Evolutionary conservation across 352 stramenopile genomes (phyloP).

Genomic region (Thalassiosira ordinaria): DNA sequence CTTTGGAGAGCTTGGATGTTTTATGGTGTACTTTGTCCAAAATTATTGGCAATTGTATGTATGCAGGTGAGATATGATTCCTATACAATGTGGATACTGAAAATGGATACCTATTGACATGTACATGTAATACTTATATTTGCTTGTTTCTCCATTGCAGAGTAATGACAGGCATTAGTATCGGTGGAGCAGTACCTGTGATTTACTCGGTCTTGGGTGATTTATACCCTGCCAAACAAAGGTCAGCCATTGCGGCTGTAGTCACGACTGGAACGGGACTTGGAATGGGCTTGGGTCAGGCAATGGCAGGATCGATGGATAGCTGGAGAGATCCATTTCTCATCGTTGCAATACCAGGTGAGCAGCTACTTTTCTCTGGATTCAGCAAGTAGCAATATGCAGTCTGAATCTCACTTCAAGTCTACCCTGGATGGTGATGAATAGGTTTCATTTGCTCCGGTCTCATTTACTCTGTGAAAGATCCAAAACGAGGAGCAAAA

Average conservation of each 20-base stretch:
- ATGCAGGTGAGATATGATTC: conserved; percentile 6
- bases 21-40: conserved; percentile 47
- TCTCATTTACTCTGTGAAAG: conserved; percentile 25
- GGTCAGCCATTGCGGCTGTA: conserved; percentile 30
- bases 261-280: conserved; percentile 43
- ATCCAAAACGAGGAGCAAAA: conserved; percentile 43
- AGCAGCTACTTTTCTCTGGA: too few species aligned
- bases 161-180: background rate
- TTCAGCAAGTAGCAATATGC: too few species aligned
- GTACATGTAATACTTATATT: too few species aligned
- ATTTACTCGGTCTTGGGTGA: conserved; percentile 68
- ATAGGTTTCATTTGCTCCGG: conserved; percentile 39
- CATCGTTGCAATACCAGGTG: conserved; percentile 67
- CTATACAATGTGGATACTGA: background rate
- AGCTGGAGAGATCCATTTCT: conserved; percentile 71
- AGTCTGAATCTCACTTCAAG: too few species aligned
- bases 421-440: too few species aligned
- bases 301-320: conserved; percentile 54
- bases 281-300: conserved; percentile 48
- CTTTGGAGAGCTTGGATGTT: conserved; percentile 58
- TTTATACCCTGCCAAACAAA: conserved; percentile 52
- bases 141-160: too few species aligned
- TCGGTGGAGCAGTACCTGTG: conserved; percentile 66
- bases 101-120: too few species aligned
- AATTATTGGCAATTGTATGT: conserved; percentile 45